A percentile compares a stretch with the other conserved stretches of the same genome.
These are phyloP conservation scores for Tilletiopsis washingtonensis DNA, from an alignment of 1,284 basidiomycete genomes.

Conservation along the genomic window DNA sequence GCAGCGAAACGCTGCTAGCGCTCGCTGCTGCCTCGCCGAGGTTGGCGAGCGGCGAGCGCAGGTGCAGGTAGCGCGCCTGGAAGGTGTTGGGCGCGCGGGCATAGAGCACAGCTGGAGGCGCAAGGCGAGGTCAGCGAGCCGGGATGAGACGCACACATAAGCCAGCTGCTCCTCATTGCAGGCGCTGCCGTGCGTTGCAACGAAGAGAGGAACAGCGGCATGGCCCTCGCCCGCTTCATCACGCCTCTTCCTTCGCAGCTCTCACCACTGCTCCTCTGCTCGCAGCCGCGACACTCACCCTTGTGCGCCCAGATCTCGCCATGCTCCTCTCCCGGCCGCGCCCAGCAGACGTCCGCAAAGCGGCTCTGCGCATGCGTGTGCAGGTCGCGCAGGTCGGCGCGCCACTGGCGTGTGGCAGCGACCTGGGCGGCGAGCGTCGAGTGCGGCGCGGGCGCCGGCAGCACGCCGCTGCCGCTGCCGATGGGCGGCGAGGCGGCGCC, in stretches of 20 bases:
- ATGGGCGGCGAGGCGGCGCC: too few species aligned
- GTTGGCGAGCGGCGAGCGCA: conserved; percentile 51
- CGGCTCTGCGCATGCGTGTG: conserved; percentile 21
- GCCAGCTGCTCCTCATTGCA: too few species aligned
- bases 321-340: conserved; percentile 4
- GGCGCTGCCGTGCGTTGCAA: too few species aligned
- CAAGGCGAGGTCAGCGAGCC: not conserved
- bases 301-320: conserved; percentile 70
- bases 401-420: conserved; percentile 24
- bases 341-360: conserved; percentile 39
- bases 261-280: not conserved
- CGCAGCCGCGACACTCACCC: conserved; percentile 55
- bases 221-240: not conserved
- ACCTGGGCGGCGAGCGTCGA: conserved; percentile 11
- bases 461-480: too few species aligned
- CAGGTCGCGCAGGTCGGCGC: conserved; percentile 21
- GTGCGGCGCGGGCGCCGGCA: too few species aligned
- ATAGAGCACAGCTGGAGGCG: conserved; percentile 74
- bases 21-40: conserved; percentile 24
- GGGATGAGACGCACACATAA: not conserved
- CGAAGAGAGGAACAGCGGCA: not conserved
- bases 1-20: conserved; percentile 24
- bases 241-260: not conserved
- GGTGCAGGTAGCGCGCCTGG: conserved; percentile 57
- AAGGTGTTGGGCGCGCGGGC: conserved; percentile 60